Evolutionary conservation across 441 rosid genomes (phyloP), one percentile per base, ranked within the genome.

Genomic region (Theobroma grandiflorum): DNA sequence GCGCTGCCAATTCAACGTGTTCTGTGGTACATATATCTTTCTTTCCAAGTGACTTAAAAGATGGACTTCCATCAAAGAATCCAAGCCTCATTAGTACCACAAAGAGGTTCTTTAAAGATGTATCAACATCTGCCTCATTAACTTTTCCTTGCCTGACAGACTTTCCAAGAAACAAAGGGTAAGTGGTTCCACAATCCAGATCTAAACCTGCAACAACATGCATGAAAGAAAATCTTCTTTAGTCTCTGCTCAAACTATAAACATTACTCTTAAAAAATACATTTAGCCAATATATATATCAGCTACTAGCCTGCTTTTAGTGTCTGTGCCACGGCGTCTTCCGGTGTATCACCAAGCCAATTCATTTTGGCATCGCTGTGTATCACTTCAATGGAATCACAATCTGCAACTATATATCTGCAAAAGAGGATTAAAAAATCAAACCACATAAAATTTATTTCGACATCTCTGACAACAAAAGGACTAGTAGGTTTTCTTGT

Each of bases 31-130:
- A 93, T 8, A 90, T 74, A 69, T 90, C 91, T 0, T 74, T 22
- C 64, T 85, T 55, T 69, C 52, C 91, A 20, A 89, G 89, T 20
- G 68, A 63, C 5, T 81, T 82, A 4, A 78, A 88, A 2, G 83
- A 66, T 0, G 90, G 89, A 50, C 43, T 79, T 42, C 82, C 95
- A 7, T 90, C 91, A 0, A 91, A 88, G 65, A 75, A 88, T 5
- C 95, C 93, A 0, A 90, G 86, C 68, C 93, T 82, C 93, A 91
- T 84, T 31, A 88, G 87, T 45, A 90, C 92, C 9, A 86, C 42
- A 53, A 84, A 88, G 9, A 88, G 82, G 80, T 81, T 61, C 2
- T 68, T 85, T 15, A 91, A 50, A 6, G 91, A 78, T 58, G 40
- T 80, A 80, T 90, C 91, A 9, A 91, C 68, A 7, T 81, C 82